Evolutionary conservation across 306 rosid genomes (phyloP), one percentile per base, ranked within the genome.

Genomic region (Betula pendula): DNA sequence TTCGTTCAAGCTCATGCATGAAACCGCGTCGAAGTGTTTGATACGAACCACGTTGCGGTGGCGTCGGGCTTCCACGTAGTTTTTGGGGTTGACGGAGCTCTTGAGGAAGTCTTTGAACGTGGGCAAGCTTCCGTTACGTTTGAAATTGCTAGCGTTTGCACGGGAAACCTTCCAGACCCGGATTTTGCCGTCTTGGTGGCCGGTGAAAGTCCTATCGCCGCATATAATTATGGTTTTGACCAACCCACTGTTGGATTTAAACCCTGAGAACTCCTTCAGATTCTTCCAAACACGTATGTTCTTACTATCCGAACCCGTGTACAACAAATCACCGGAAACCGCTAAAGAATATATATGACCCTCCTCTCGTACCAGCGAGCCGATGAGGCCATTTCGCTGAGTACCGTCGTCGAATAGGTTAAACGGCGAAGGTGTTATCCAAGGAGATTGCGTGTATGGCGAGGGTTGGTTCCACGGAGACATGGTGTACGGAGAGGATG

Each of bases 101-200:
- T 85, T 88, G 0, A 95, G 49, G 24, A 81, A 86, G 7, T 95
- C 97, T 19, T 82, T 92, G 33, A 91, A 62, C 2, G 92, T 83
- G 0, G 99, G 99, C 60, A 95, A 80, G 77, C 92, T 89, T 19
- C 99, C 99, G 2, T 90, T 8, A 12, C 97, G 88, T 40, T 74
- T 84, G 20, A 92, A 88, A 45, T 3, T 42, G 4, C 22, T 49
- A 0, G 81, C 80, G n/a, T 83, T 82, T 49, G 75, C 85, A 0
- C 59, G 62, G 0, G 90, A 90, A 8, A 79, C 24, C 53, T 84
- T 92, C 99, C 99, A 95, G 4, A 95, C 79, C 8, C 99, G 87
- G 80, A 95, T 95, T 50, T 95, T 95, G 0, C 99, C 99, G 58
- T 95, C 99, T 77, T 95, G 97, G 40, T 95, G 99, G 19, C 99